Base-by-base conservation (phyloP, 164 flowering plant genomes). In the Pachysandra terminalis region DNA sequence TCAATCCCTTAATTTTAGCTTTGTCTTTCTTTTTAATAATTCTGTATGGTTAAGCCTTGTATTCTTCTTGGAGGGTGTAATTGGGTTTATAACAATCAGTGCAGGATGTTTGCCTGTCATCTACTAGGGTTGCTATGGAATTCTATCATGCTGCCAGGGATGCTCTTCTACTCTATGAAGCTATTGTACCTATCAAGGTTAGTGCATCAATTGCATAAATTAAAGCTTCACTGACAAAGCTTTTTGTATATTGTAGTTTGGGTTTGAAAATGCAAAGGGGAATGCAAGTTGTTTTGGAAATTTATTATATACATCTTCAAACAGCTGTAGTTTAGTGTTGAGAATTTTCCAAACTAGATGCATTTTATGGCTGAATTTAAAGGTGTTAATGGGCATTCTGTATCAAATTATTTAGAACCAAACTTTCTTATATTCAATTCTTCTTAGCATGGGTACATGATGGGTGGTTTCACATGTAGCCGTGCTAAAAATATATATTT, bases 121-220 rank as follows among this genome's bases (percentile, higher is more conserved):
- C 99, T 22, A 32, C 87, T 27, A 84, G 87, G 81, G 99, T 96
- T 68, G 97, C 87, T 51, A 62, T 84, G 80, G 96, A 90, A 71
- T 87, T 93, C 71, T 96, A 93, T 76, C 92, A 83, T 80, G 91
- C 99, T 80, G 95, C 95, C 17, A 86, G 97, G 77, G 96, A 96
- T 81, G 89, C 90, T 52, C 72, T 96, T 56, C 88, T 89, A 64
- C 84, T 96, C 19, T 96, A 96, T 80, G 93, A 87, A 82, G 93
- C 90, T 71, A 69, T 94, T 65, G 67, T 92, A 58, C 99, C 98
- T 23, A 82, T 87, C 73, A 90, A 86, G 96, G 98, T 94, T 75
- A 70, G 91, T 80, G 56, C 68, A 62, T 60, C 32, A n/a, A 40
- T 59, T 26, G 32, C 27, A 19, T 73, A 7, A 23, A 19, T 24